Evolutionary conservation across 768 basidiomycete species (phyloP), one percentile per base, ranked within the genome.

Genomic region (Panellus pusillus): DNA sequence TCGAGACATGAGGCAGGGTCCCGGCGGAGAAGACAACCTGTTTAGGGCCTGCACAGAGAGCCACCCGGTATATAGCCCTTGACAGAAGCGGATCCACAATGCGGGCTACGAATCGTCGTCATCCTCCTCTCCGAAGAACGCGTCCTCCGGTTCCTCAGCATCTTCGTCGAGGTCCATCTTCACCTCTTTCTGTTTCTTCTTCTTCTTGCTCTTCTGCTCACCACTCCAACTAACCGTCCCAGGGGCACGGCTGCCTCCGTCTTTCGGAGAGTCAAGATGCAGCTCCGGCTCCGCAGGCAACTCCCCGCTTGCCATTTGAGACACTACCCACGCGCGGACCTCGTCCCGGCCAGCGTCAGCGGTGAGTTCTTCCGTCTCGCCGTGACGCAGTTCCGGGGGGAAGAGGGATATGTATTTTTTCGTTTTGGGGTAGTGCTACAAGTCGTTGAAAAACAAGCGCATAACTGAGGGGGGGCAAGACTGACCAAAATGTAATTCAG

Each of bases 391-490:
- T 63, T 84, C 83, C 0, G 87, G 81, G 6, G 94, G 92, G 67
- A 93, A 95, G 24, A 98, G 78, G 1, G 93, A 91, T 28, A 97
- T 83, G 66, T 98, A 97, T 74, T 92, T 95, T 65, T 86, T 81
- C 11, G 79, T 74, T 68, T 89, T 93, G 6, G 91, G 91, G 67
- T 88, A 93, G 67, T 92, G 82, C 91, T 93, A 48, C 13, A n/a
- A 31, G 20, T 28, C 38, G 53, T 51, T 31, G 29, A 28, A 44
- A 38, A 40, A 29, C 13, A 6, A 41, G 13, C 19, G 6, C 12
- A 9, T 24, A 6, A 6, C 24, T 24, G 24, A 24, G 24, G 19
- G 20, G 20, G 42, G n/a, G 32, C 38, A 40, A 52, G 14, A 60
- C 71, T 53, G 58, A 93, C 94, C 68, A 93, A 66, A 45, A 95